These are phyloP conservation scores for Coemansia furcata DNA, from an alignment of 192 early-diverging fungal genomes.

Conservation along the genomic window DNA sequence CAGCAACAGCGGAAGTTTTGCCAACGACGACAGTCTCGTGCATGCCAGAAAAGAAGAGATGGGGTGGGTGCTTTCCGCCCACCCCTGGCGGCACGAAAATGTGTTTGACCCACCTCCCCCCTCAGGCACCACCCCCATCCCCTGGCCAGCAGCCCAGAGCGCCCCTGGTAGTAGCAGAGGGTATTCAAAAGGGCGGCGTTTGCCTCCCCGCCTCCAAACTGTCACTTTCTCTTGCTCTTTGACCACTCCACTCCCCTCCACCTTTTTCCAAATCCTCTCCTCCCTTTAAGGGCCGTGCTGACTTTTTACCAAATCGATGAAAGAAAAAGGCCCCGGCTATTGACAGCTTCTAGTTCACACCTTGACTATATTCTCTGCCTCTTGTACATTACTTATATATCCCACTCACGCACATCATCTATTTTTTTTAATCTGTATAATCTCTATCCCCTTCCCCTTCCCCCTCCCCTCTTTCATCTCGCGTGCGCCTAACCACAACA, in stretches of 20 bases:
- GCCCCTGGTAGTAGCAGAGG: not conserved
- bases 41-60: not conserved
- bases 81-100: not conserved
- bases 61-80: not conserved
- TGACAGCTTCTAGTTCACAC: not conserved
- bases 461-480: not conserved
- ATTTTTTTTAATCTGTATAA: not conserved
- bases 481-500: not conserved
- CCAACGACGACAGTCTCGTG: not conserved
- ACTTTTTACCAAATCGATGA: constrained; percentile 3
- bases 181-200: constrained; percentile 5
- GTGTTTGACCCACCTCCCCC: not conserved
- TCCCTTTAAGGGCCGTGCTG: not conserved
- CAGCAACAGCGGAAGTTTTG: not conserved
- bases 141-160: not conserved
- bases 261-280: not conserved
- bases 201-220: constrained; percentile 2
- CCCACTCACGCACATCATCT: not conserved
- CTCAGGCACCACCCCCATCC: not conserved
- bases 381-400: constrained; percentile 1
- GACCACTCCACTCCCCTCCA: not conserved
- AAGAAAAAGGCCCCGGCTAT: not conserved
- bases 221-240: not conserved
- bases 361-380: not conserved
- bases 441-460: not conserved